Evolutionary conservation across 2,329 filamentous ascomycete species (phyloP), one percentile per base, ranked within the genome.

Genomic region (Aspergillus sp.): DNA sequence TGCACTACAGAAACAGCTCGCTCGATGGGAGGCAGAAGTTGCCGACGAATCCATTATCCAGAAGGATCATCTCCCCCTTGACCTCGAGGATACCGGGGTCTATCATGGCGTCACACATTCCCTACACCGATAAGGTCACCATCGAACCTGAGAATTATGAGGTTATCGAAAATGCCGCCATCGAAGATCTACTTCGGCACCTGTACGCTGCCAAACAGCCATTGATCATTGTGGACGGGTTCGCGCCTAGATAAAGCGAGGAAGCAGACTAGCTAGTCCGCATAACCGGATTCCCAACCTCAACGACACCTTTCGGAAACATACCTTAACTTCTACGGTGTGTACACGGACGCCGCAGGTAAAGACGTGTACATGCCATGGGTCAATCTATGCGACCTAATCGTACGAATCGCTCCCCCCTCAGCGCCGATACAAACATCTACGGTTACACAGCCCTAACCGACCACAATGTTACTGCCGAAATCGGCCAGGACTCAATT

Each of bases 151-250:
- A 44, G 1, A 22, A 52, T 25, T 57, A 61, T 41, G 30, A 50
- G 0, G 47, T 51, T 5, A 52, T 59, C 1, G 25, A 30, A 10
- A 30, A 30, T 4, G 25, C 25, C 3, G 25, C 25, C 10, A 49
- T 76, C 2, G 53, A 56, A 2, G 57, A 52, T 3, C 59, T 77
- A 6, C 41, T 78, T 4, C 60, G 65, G 1, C 68, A 64, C n/a
- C 66, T 80, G 0, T 69, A 75, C 41, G 52, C 57, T 0, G 69
- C 75, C 1, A 72, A 74, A 44, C 68, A 70, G 35, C 77, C 78
- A 0, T 53, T 76, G 41, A 76, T 82, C 44, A 53, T 80, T 2
- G 72, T 79, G 0, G 79, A 81, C 51, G 77, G 76, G 2, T 71
- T 77, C 49, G 70, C 68, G n/a, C 60, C 70, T 38, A 57, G 67